Base-by-base conservation (phyloP, 495 filamentous ascomycete species). In the Penicillium longicatenatum region DNA sequence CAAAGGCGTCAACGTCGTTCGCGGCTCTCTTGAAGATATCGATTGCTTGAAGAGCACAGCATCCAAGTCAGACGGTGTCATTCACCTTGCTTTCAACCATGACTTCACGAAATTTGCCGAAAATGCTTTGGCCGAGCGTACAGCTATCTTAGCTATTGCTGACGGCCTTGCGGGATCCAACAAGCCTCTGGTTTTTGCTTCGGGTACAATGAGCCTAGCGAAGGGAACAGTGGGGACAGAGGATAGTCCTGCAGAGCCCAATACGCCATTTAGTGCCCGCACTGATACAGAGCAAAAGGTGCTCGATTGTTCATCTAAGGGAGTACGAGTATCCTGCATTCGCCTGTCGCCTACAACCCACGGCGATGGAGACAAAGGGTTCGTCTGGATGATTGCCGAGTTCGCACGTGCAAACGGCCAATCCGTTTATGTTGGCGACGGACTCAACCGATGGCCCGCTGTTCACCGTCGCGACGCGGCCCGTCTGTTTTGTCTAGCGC, bases 21-120 rank as follows among this genome's bases (percentile, higher is more conserved):
- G 63, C 6, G 79, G 80, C 24, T 54, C 65, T 50, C 59, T 82
- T 10, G 63, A 70, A 17, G 71, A 77, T 45, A 57, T 72, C 8
- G 70, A 70, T 22, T 61, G 54, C 33, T 59, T 82, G 19, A 67
- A 72, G 41, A 48, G 55, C 9, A 76, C 72, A 16, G 75, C 72
- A 43, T 52, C 60, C 7, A 54, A 61, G 11, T 70, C 66, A 9
- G 79, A 81, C 33, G 75, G 67, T 29, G 68, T 80, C 17, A 72
- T 79, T 49, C 75, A 80, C 52, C 71, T 80, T 1, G 79, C 75
- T 7, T 81, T 79, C 65, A 68, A 68, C 48, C 72, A 76, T 55
- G 70, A 78, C 49, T 81, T 77, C 60, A 58, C 59, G 26, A 65
- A 75, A 42, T 75, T 66, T 14, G 71, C 50, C 8, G 62, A 64